phyloP scores from a whole-genome alignment of 345 rosid genomes.

The Jatropha curcas region DNA sequence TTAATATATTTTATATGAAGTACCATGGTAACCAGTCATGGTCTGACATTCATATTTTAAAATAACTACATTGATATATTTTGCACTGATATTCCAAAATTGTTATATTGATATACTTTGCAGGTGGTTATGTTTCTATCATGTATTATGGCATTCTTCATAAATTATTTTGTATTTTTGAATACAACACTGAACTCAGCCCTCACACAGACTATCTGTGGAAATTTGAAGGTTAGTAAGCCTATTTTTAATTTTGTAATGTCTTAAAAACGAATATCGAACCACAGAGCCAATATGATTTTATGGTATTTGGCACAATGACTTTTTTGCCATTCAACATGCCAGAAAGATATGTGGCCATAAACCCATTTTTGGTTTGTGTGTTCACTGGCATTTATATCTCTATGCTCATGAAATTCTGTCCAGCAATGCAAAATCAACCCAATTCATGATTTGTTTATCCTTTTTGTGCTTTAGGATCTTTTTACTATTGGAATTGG shows the following conservation, averaged over 20 bases:
- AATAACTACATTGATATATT: not conserved
- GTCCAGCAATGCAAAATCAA: not conserved
- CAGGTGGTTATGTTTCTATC: constrained; percentile 30
- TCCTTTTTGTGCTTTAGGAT: constrained; percentile 2
- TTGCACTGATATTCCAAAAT: constrained; percentile 10
- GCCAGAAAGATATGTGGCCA: not conserved
- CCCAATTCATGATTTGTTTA: not conserved
- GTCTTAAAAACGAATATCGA: not conserved
- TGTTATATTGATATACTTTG: constrained; percentile 1
- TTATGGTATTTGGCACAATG: not conserved
- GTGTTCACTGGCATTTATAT: not conserved
- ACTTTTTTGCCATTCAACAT: not conserved
- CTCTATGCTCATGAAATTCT: not conserved
- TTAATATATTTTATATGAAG: too few species aligned
- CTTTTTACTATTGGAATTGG: constrained; percentile 31
- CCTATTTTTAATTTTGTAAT: not conserved
- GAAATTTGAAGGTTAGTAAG: constrained; percentile 28
- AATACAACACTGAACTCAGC: constrained; percentile 34
- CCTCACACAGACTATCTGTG: constrained; percentile 29
- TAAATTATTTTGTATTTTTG: constrained; percentile 30
- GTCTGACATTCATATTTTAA: not conserved
- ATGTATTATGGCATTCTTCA: constrained; percentile 30
- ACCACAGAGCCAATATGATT: not conserved
- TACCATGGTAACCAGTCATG: not conserved
- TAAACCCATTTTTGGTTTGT: not conserved